A percentile compares a stretch with the other conserved stretches of the same genome.
phyloP scores from a whole-genome alignment of 1,284 basidiomycete genomes.

The Bjerkandera adusta region DNA sequence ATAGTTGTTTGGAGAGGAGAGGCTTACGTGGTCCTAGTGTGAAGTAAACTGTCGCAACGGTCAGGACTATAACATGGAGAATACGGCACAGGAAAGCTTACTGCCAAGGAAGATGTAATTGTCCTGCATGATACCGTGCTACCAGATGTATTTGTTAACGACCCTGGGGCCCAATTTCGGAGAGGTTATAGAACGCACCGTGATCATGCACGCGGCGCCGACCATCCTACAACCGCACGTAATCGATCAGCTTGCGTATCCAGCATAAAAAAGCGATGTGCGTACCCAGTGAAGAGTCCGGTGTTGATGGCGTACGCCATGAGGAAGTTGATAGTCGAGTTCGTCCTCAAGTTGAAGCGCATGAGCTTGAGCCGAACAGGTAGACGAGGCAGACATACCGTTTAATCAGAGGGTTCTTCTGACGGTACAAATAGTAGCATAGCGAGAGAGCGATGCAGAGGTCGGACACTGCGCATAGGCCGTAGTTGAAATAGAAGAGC shows the following conservation, averaged over 20 bases:
- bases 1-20: no score
- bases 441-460: background rate
- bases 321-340: background rate
- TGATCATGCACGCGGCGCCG: background rate
- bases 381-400: no score
- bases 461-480: background rate
- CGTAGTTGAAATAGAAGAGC: background rate
- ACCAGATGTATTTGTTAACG: background rate
- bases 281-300: background rate
- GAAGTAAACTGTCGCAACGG: background rate
- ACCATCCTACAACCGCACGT: background rate
- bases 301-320: background rate
- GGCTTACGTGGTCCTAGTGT: background rate
- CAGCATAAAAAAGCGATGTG: background rate
- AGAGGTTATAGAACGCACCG: background rate
- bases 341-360: background rate
- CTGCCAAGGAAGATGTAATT: background rate
- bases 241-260: background rate
- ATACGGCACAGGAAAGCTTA: background rate
- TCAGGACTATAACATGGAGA: no score
- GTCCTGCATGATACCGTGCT: background rate
- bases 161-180: no score
- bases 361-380: no score
- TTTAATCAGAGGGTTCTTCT: no score
- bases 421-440: background rate